Conservation (phyloP, 257 asterid genomes). For the Solanum pinnatisectum region DNA sequence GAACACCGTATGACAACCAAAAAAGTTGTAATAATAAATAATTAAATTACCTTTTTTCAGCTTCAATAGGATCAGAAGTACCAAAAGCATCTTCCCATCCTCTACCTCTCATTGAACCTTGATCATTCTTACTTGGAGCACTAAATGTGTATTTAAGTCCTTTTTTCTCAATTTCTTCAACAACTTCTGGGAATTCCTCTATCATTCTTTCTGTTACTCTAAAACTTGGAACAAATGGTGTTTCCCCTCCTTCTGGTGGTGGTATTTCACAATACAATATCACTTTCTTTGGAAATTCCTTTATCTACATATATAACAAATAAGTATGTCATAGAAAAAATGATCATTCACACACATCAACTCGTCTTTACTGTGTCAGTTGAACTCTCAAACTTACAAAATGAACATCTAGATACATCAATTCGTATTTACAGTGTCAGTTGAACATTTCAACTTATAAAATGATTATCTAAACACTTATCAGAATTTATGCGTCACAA, state of each 20-base stretch:
- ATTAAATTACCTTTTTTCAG: conserved; percentile 45
- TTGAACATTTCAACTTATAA: too few relatives aligned
- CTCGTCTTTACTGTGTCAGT: neutral
- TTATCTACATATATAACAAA: conserved; percentile 25
- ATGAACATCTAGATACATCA: too few relatives aligned
- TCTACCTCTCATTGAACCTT: conserved; percentile 71
- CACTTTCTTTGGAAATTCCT: conserved; percentile 63
- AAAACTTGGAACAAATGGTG: conserved; percentile 80
- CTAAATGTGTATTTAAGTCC: conserved; percentile 64
- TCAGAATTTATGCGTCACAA: neutral
- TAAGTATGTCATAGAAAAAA: neutral
- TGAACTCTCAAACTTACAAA: neutral
- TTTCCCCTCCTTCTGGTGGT: conserved; percentile 82
- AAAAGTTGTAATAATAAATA: neutral
- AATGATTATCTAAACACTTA: neutral
- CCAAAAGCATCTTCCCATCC: conserved; percentile 87
- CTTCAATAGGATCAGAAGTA: conserved; percentile 60
- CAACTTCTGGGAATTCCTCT: conserved; percentile 67
- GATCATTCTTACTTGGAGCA: conserved; percentile 49
- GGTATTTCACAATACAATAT: conserved; percentile 69
- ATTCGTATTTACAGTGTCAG: too few relatives aligned
- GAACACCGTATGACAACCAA: fast-evolving
- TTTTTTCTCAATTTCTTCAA: conserved; percentile 61
- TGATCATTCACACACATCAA: neutral
- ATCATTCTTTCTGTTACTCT: conserved; percentile 54